Conservation (phyloP, 2,329 filamentous ascomycete genomes). For the Arachnomyces sp. region DNA sequence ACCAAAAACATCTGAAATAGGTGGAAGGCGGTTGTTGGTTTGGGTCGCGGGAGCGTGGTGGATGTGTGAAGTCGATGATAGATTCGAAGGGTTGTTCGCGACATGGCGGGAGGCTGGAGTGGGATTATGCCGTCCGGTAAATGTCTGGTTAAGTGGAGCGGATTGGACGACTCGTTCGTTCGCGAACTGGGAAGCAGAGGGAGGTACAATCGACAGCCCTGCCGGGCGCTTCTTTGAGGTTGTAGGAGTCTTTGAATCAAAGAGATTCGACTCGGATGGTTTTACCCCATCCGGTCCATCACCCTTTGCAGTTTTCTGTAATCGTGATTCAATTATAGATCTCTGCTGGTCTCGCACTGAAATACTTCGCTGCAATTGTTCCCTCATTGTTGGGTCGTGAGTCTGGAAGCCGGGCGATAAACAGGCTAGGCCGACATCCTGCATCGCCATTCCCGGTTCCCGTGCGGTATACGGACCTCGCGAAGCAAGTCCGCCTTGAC, state of each 20-base stretch:
- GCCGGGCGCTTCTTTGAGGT: slow-evolving; percentile 40
- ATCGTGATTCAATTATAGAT: slow-evolving; percentile 84
- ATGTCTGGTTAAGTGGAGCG: slow-evolving; percentile 87
- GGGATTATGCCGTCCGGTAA: slow-evolving; percentile 79
- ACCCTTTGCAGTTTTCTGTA: slow-evolving; percentile 80
- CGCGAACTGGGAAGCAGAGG: slow-evolving; percentile 84
- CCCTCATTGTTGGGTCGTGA: slow-evolving; percentile 91
- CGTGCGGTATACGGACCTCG: slow-evolving; percentile 63
- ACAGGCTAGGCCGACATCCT: slow-evolving; percentile 89
- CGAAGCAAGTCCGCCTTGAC: slow-evolving; percentile 57
- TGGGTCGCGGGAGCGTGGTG: slow-evolving; percentile 83
- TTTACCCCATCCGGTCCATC: slow-evolving; percentile 56
- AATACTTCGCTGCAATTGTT: slow-evolving; percentile 89
- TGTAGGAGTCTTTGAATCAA: slow-evolving; percentile 35
- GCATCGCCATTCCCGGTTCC: slow-evolving; percentile 69
- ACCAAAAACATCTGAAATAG: slow-evolving; percentile 90
- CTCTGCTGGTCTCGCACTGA: slow-evolving; percentile 90
- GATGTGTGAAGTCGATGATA: slow-evolving; percentile 80
- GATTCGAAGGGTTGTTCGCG: slow-evolving; percentile 36
- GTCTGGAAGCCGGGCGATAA: slow-evolving; percentile 93
- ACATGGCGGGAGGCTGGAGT: slow-evolving; percentile 70
- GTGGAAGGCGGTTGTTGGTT: slow-evolving; percentile 84
- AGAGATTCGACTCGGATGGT: slow-evolving; percentile 43
- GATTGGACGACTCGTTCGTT: slow-evolving; percentile 95
- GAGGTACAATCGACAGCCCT: slow-evolving; percentile 88